These are phyloP conservation scores for Suillus spraguei DNA, from an alignment of 768 basidiomycete genomes.

Conservation along the genomic window DNA sequence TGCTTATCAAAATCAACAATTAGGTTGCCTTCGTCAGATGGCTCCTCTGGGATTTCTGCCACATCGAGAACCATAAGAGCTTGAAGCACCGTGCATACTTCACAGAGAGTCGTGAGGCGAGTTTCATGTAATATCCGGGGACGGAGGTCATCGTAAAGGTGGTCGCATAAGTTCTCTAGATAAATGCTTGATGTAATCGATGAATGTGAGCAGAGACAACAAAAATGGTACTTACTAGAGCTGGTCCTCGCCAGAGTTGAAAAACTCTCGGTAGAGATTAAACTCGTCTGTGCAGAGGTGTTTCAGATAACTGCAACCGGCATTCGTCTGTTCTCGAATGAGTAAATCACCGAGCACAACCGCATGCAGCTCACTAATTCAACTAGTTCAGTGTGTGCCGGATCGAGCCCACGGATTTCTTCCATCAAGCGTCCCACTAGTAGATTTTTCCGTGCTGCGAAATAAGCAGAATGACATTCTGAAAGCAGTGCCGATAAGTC, in stretches of 20 bases:
- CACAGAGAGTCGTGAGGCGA: constrained; percentile 83
- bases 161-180: constrained; percentile 89
- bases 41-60: constrained; percentile 38
- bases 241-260: constrained; percentile 79
- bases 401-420: constrained; percentile 85
- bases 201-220: background rate
- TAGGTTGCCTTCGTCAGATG: constrained; percentile 38
- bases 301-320: constrained; percentile 92
- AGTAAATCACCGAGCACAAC: constrained; percentile 4
- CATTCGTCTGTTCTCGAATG: constrained; percentile 62
- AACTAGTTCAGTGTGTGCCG: constrained; percentile 78
- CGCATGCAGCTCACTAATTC: constrained; percentile 60
- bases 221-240: constrained; percentile 56
- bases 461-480: constrained; percentile 89
- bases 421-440: constrained; percentile 73
- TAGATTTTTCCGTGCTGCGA: constrained; percentile 69
- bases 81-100: constrained; percentile 95
- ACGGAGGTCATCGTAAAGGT: constrained; percentile 93
- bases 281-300: constrained; percentile 92
- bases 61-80: constrained; percentile 95
- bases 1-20: constrained; percentile 41
- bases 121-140: constrained; percentile 95
- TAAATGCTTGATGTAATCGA: constrained; percentile 61
- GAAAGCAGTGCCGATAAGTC: constrained; percentile 78
- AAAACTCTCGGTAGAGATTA: constrained; percentile 81